Evolutionary conservation across 495 filamentous ascomycete genomes (phyloP), one percentile per base, ranked within the genome.

Genomic region (Parathielavia appendiculata): DNA sequence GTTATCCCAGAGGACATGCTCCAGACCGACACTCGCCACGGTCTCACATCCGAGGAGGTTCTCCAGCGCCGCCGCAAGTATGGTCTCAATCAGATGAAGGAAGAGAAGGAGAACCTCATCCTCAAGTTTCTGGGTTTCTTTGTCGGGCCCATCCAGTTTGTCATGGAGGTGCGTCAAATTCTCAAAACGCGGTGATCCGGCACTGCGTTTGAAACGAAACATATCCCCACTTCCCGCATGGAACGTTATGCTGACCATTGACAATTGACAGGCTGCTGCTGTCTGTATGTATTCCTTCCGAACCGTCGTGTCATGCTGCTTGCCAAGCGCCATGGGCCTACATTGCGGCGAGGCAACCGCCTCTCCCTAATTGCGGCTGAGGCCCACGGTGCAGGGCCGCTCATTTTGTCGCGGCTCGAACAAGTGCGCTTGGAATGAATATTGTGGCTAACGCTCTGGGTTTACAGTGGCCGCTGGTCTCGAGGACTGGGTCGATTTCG

Each of bases 131-230:
- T 95, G 22, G 76, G 74, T 58, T 93, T 87, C 76, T 95, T 96
- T 75, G 79, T 91, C 63, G 91, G 91, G 60, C 91, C 91, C 35
- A 92, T 96, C 66, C 91, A 95, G 69, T 91, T 90, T 74, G 91
- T 95, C 69, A 96, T 96, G 91, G 88, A 92, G 82, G 86, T 89
- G 76, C 70, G 81, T 72, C 54, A 54, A 49, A 51, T 59, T 57
- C 46, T 46, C 34, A 35, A 35, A 34, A n/a, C 35, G 39, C 36
- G 23, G 59, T 58, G 59, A 41, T 53, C 52, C 45, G 45, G 51
- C 58, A 46, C 61, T 55, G 44, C 38, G 20, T 19, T 36, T 55
- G 68, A 70, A 70, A 70, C 68, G 60, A 66, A 68, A 68, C 60
- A 58, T 30, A 54, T 43, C 62, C 51, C 61, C 66, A 63, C 60